A percentile compares a stretch with the other conserved stretches of the same genome.
Evolutionary conservation across 495 filamentous ascomycete species (phyloP).

Genomic region (Penicillium ochrochloron): DNA sequence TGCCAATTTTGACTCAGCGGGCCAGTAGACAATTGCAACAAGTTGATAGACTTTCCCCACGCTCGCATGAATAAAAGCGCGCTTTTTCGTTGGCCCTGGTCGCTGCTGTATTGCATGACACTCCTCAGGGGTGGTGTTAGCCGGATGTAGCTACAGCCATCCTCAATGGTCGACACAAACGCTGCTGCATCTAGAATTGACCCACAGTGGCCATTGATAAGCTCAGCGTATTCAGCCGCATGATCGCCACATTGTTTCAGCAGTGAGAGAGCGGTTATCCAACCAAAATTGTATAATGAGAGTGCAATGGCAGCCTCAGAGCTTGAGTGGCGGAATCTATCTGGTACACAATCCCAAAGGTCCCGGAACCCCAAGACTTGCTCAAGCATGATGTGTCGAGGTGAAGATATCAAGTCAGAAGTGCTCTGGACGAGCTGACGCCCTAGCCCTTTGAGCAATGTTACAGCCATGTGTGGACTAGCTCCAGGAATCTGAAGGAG

Average conservation of each 20-base stretch:
- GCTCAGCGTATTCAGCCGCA: background rate
- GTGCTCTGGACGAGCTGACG: background rate
- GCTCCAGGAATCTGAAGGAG: background rate
- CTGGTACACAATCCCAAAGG: background rate
- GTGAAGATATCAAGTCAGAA: background rate
- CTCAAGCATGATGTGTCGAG: background rate
- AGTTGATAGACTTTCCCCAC: background rate
- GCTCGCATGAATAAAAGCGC: background rate
- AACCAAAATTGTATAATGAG: background rate
- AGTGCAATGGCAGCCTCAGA: background rate
- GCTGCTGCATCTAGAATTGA: background rate
- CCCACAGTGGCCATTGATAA: background rate
- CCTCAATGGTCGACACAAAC: background rate
- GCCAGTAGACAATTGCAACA: background rate
- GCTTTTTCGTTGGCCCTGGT: background rate
- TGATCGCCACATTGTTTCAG: background rate
- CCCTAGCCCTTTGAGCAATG: background rate
- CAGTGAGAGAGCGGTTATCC: background rate
- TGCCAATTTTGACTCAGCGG: background rate
- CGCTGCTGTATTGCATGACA: background rate
- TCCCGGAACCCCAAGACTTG: background rate
- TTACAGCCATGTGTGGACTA: background rate
- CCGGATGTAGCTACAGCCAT: background rate
- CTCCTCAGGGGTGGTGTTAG: background rate
- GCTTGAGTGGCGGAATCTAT: background rate